Percentiles rank a stretch among this genome's conserved stretches.
Conservation (phyloP, 768 basidiomycete species). For the Naganishia vishniacii region DNA sequence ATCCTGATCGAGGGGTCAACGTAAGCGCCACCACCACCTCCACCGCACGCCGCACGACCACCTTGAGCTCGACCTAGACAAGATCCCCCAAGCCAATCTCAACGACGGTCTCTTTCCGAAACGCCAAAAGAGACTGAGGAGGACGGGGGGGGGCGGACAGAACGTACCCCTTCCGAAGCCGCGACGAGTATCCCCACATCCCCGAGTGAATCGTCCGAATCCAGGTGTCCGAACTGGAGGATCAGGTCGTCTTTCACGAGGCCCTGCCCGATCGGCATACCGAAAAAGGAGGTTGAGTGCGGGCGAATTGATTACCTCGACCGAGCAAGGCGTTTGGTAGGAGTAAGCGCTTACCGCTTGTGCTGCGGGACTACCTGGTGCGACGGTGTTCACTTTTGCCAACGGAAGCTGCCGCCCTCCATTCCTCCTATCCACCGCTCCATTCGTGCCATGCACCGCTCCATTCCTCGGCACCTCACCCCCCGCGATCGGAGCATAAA, state of each 20-base stretch:
- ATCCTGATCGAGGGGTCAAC: constrained; percentile 67
- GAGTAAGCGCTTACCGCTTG: constrained; percentile 61
- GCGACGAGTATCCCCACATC: constrained; percentile 69
- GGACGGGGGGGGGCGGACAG: too few relatives aligned
- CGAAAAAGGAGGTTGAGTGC: neutral
- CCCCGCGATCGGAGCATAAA: constrained; percentile 59
- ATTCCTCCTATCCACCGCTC: neutral
- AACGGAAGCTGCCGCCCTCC: constrained; percentile 54
- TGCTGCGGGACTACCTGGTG: constrained; percentile 73
- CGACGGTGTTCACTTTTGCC: constrained; percentile 74
- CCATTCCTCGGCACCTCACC: too few relatives aligned
- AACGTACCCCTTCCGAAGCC: constrained; percentile 69
- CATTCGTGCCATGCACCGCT: too few relatives aligned
- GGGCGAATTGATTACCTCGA: too few relatives aligned
- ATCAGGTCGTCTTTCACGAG: constrained; percentile 66
- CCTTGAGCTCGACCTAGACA: constrained; percentile 55
- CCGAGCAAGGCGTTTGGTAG: too few relatives aligned
- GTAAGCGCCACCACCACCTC: constrained; percentile 54
- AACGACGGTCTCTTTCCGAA: neutral
- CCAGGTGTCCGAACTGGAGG: constrained; percentile 64
- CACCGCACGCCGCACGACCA: constrained; percentile 58
- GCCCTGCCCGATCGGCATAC: constrained; percentile 53
- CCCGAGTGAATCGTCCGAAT: constrained; percentile 56
- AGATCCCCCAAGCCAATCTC: neutral
- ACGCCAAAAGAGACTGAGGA: too few relatives aligned